Conservation (phyloP, 139 green algal species). For the Coelastrella sp. region DNA sequence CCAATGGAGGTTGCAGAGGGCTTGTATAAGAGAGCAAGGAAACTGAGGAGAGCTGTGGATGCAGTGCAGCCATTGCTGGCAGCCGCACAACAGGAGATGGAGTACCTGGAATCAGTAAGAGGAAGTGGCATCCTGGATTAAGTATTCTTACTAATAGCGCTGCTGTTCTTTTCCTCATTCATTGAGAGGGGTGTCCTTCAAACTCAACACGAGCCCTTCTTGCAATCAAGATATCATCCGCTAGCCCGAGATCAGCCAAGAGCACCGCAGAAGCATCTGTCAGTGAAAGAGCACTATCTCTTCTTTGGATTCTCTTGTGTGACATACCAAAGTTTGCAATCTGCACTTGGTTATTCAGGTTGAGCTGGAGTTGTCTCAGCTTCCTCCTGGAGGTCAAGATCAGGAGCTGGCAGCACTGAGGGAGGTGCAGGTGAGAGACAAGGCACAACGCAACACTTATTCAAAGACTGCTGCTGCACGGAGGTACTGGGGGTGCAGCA, state of each 20-base stretch:
- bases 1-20: conserved; percentile 67
- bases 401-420: conserved; percentile 56
- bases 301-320: too few relatives aligned
- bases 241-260: too few relatives aligned
- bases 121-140: too few relatives aligned
- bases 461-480: too few relatives aligned
- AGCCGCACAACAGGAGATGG: conserved; percentile 61
- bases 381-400: conserved; percentile 44
- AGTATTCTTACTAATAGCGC: not conserved
- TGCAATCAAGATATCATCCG: too few relatives aligned
- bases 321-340: not conserved
- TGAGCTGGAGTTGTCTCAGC: conserved; percentile 54
- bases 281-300: too few relatives aligned
- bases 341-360: conserved; percentile 1
- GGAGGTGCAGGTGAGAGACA: conserved; percentile 68
- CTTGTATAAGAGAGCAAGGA: conserved; percentile 69
- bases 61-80: conserved; percentile 79
- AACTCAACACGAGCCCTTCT: too few relatives aligned
- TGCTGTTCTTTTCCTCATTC: too few relatives aligned
- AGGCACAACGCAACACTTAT: too few relatives aligned
- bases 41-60: conserved; percentile 55
- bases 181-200: too few relatives aligned
- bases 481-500: too few relatives aligned
- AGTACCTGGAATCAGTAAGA: conserved; percentile 67
- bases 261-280: too few relatives aligned